Percentiles rank a stretch among this genome's conserved stretches.
phyloP scores from a whole-genome alignment of 441 rosid genomes.

The Theobroma grandiflorum region DNA sequence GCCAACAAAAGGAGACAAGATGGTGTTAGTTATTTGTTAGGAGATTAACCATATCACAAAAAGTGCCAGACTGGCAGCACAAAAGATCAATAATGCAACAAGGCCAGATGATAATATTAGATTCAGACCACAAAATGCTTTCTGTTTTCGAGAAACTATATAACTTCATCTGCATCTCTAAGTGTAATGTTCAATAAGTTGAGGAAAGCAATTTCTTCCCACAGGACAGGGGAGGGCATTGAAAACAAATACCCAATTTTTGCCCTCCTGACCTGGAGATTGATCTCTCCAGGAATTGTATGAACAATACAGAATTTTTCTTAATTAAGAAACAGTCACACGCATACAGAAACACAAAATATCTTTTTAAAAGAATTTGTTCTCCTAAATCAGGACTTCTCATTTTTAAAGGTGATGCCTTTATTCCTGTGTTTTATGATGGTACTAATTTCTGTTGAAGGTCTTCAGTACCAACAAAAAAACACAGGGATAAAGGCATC shows the following conservation, averaged over 20 bases:
- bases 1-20: conserved; percentile 31
- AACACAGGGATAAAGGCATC: too few relatives aligned
- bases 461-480: too few relatives aligned
- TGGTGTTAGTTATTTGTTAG: conserved; percentile 16
- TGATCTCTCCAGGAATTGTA: neutral
- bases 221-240: neutral
- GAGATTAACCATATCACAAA: conserved; percentile 16
- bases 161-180: conserved; percentile 7
- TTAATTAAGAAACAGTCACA: too few relatives aligned
- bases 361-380: too few relatives aligned
- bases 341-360: too few relatives aligned
- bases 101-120: neutral
- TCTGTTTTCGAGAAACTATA: conserved; percentile 1
- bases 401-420: too few relatives aligned
- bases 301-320: neutral
- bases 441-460: too few relatives aligned
- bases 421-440: too few relatives aligned
- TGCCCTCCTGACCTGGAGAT: neutral
- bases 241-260: neutral
- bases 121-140: conserved; percentile 1
- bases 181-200: neutral
- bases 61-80: conserved; percentile 12
- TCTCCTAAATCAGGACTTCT: too few relatives aligned
- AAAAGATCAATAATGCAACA: neutral
- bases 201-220: neutral